Evolutionary conservation across 1,284 basidiomycete species (phyloP), one percentile per base, ranked within the genome.

Genomic region (Ustilago loliicola): DNA sequence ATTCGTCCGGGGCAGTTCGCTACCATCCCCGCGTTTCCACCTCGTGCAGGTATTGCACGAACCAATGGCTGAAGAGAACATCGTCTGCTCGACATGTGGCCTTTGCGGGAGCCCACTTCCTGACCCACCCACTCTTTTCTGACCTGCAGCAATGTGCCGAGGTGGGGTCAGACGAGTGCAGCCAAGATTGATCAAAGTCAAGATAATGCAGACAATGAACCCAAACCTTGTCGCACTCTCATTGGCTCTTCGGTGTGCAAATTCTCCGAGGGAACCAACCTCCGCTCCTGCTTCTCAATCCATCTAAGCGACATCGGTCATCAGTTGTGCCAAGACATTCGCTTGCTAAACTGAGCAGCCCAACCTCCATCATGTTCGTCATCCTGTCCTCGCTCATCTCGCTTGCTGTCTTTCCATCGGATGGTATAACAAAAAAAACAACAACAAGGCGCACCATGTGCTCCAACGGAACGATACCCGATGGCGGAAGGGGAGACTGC

Each of bases 181-280:
- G 32, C 11, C 11, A 34, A 5, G 32, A 11, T 34, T 6, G 32
- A 9, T 42, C 7, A 42, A 36, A 15, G 34, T 34, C 38, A 19
- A 40, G 38, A 21, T 2, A 2, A 45, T 21, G 7, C 5, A 45
- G 47, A 50, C 47, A 50, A 23, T 25, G 47, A 25, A 11, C 48
- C n/a, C 11, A 6, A 45, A 11, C 7, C 27, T 34, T 21, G 4
- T 32, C 8, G 19, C 3, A 10, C 36, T 15, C 36, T 53, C 17
- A 32, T 53, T 53, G 51, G 51, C 21, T 32, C 30, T n/a, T 32
- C 30, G 29, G 51, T 53, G 9, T 38, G 15, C 51, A n/a, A 63
- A 54, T 63, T 56, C 42, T 50, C 27, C 61, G 52, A 48, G 48
- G 2, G 0, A 27, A 40, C 17, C n/a, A 38, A 6, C 34, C 8